Conservation (phyloP, 441 rosid species). For the Viola pubescens region DNA sequence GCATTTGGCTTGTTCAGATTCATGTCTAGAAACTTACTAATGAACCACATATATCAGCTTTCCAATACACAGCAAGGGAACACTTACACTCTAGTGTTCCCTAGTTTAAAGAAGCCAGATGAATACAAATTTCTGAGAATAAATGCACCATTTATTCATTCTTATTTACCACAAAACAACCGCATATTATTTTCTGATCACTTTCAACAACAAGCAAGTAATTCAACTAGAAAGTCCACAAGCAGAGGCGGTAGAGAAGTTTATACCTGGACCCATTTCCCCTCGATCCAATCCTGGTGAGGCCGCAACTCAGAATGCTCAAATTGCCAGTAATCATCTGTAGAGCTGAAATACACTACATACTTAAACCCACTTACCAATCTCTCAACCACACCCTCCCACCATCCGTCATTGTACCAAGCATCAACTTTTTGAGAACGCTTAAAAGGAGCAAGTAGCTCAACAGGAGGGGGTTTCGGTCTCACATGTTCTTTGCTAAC, state of each 20-base stretch:
- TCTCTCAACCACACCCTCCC: conserved; percentile 55
- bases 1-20: too few relatives aligned
- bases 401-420: conserved; percentile 75
- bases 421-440: conserved; percentile 56
- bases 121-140: too few relatives aligned
- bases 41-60: too few relatives aligned
- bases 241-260: neutral
- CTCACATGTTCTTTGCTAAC: conserved; percentile 34
- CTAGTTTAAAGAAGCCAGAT: too few relatives aligned
- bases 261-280: conserved; percentile 51
- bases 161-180: conserved; percentile 34
- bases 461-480: conserved; percentile 40
- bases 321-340: conserved; percentile 37
- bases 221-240: neutral
- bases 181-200: neutral
- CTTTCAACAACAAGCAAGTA: neutral
- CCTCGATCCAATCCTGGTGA: conserved; percentile 58
- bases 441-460: conserved; percentile 28
- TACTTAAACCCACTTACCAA: conserved; percentile 35
- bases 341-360: conserved; percentile 37
- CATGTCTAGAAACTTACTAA: too few relatives aligned
- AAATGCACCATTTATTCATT: conserved; percentile 16
- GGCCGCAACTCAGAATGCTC: conserved; percentile 42
- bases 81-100: too few relatives aligned
- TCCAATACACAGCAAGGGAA: too few relatives aligned